These are phyloP conservation scores for Tillandsia leiboldiana DNA, from an alignment of 176 grass and related monocot genomes.

Conservation along the genomic window DNA sequence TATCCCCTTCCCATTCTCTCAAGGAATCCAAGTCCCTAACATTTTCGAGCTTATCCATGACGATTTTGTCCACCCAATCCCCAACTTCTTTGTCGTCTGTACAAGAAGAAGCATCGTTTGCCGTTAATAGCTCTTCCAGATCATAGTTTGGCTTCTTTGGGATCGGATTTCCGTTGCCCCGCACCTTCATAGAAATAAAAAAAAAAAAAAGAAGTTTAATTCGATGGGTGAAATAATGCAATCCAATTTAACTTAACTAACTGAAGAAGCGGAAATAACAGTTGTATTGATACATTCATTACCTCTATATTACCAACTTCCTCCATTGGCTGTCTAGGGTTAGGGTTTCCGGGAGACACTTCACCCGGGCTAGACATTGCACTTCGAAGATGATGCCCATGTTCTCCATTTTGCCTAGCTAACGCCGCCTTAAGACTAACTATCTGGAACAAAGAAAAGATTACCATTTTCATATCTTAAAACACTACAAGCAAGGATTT, in stretches of 20 bases:
- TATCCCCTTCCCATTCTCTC: conserved; percentile 22
- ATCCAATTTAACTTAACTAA: background rate
- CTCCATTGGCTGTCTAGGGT: conserved; percentile 76
- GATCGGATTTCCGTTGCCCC: conserved; percentile 16
- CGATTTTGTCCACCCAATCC: conserved; percentile 32
- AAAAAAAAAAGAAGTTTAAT: conserved; percentile 9
- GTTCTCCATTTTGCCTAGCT: conserved; percentile 45
- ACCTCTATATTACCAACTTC: conserved; percentile 88
- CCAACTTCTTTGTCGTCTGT: conserved; percentile 22
- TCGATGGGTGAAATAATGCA: background rate
- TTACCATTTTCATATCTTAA: conserved; percentile 1
- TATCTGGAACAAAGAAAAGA: conserved; percentile 38
- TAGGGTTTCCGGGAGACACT: conserved; percentile 24
- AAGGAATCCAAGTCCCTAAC: conserved; percentile 34
- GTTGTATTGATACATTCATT: conserved; percentile 3
- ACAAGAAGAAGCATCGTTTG: conserved; percentile 28
- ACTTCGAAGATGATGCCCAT: conserved; percentile 28
- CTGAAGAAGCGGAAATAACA: background rate
- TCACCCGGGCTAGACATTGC: conserved; percentile 47
- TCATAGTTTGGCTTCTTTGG: conserved; percentile 47
- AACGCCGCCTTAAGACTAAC: conserved; percentile 64
- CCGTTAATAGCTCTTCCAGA: conserved; percentile 25
- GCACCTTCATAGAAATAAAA: conserved; percentile 31
- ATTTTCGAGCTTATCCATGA: conserved; percentile 26
- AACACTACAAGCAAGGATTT: background rate